Percentiles rank a stretch among this genome's conserved stretches.
These are phyloP conservation scores for Mortierella sp. DNA, from an alignment of 371 early-diverging fungal genomes.

Conservation along the genomic window DNA sequence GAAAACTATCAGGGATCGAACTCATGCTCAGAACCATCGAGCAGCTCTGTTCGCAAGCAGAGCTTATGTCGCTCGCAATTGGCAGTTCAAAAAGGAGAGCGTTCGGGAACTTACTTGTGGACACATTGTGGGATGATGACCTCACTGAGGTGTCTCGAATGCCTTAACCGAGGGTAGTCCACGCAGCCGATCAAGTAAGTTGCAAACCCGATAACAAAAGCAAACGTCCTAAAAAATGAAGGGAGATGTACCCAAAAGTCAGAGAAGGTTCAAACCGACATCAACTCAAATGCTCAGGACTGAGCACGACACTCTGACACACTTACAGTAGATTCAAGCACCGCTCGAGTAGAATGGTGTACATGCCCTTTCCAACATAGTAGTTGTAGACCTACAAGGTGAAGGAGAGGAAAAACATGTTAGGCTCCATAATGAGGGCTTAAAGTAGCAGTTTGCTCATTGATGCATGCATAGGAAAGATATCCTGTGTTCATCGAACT, in stretches of 20 bases:
- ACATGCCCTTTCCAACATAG: constrained; percentile 56
- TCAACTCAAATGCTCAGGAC: not conserved
- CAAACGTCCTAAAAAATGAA: constrained; percentile 53
- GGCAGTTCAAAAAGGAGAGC: not conserved
- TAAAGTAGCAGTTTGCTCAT: not conserved
- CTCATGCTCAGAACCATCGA: not conserved
- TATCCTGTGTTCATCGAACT: constrained; percentile 2
- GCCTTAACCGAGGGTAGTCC: constrained; percentile 83
- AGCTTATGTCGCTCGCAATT: not conserved
- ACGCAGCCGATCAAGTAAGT: constrained; percentile 92
- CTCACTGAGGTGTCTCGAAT: constrained; percentile 75
- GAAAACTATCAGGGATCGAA: not conserved
- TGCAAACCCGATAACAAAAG: constrained; percentile 89
- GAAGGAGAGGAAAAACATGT: not conserved
- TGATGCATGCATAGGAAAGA: not conserved
- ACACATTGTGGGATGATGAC: constrained; percentile 85
- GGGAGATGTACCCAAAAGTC: not conserved
- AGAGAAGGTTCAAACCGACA: not conserved
- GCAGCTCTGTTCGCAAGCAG: not conserved
- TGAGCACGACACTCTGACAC: not conserved
- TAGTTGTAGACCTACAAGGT: constrained; percentile 46
- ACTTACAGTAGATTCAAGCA: constrained; percentile 53
- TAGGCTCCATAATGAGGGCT: not conserved
- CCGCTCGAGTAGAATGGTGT: constrained; percentile 52
- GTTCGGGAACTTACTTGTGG: constrained; percentile 50